phyloP scores from a whole-genome alignment of 805 yeast species.

The Suhomyces sp. region DNA sequence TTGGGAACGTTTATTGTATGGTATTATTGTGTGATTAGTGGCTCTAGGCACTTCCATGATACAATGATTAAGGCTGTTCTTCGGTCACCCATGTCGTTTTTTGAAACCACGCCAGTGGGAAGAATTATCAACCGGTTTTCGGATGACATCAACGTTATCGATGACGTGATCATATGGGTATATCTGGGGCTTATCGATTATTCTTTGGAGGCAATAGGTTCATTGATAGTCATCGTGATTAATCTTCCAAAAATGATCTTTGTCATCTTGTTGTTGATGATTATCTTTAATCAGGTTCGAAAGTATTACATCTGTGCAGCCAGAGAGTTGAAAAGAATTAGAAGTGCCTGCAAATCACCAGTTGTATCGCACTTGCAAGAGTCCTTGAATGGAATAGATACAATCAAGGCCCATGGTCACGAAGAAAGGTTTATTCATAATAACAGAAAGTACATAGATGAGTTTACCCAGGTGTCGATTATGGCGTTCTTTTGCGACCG shows the following conservation, averaged over 20 bases:
- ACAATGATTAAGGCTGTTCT: constrained; percentile 33
- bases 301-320: constrained; percentile 33
- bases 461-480: constrained; percentile 20
- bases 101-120: constrained; percentile 42
- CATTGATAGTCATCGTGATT: constrained; percentile 29
- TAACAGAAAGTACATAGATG: constrained; percentile 23
- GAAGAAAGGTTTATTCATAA: constrained; percentile 27
- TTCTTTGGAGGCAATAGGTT: constrained; percentile 22
- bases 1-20: constrained; percentile 29
- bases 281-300: constrained; percentile 31
- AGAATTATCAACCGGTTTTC: constrained; percentile 39
- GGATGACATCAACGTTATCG: constrained; percentile 34
- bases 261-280: constrained; percentile 22
- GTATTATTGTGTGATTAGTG: constrained; percentile 29
- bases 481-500: constrained; percentile 24
- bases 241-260: constrained; percentile 33
- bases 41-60: constrained; percentile 34
- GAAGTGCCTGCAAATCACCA: constrained; percentile 31
- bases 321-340: constrained; percentile 32
- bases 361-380: constrained; percentile 37
- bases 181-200: constrained; percentile 22
- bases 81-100: constrained; percentile 41
- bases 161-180: constrained; percentile 32
- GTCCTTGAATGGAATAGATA: constrained; percentile 35
- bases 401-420: constrained; percentile 32